Conservation (phyloP, 1,284 basidiomycete species). For the Trichosporon inkin region DNA sequence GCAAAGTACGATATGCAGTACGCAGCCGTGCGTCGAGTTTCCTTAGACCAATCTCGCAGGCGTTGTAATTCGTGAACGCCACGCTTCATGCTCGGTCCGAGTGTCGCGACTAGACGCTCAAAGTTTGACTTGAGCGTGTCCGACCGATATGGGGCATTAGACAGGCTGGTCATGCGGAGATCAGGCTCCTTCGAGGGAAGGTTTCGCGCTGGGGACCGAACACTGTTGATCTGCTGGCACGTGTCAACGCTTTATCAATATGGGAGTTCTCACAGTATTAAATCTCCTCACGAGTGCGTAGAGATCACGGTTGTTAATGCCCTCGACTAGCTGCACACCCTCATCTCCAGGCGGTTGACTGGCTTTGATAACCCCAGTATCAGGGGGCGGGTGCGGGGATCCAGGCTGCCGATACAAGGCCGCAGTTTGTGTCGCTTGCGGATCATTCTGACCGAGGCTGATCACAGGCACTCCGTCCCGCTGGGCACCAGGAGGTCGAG, state of each 20-base stretch:
- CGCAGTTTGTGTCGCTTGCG: background rate
- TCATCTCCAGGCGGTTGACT: background rate
- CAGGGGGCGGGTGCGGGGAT: background rate
- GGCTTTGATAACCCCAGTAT: background rate
- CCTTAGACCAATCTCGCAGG: constrained; percentile 55
- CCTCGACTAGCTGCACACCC: constrained; percentile 33
- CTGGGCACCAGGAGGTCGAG: background rate
- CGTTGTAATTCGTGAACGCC: constrained; percentile 55
- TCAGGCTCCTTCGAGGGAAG: constrained; percentile 47
- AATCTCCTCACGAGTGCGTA: constrained; percentile 49
- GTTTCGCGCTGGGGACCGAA: constrained; percentile 36
- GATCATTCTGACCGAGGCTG: background rate
- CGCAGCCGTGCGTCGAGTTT: constrained; percentile 51
- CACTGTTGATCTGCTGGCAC: constrained; percentile 45
- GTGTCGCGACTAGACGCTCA: constrained; percentile 56
- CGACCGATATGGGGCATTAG: constrained; percentile 40
- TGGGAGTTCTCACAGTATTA: constrained; percentile 39
- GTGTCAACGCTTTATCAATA: background rate
- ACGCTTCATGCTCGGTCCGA: constrained; percentile 54
- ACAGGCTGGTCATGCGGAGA: constrained; percentile 8
- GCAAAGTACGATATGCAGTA: constrained; percentile 54
- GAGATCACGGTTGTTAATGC: constrained; percentile 50
- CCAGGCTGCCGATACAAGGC: background rate
- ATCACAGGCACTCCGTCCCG: background rate
- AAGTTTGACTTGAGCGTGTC: constrained; percentile 53